Evolutionary conservation across 148 eudicot genomes (phyloP), one percentile per base, ranked within the genome.

Genomic region (Fallopia convolvulus): DNA sequence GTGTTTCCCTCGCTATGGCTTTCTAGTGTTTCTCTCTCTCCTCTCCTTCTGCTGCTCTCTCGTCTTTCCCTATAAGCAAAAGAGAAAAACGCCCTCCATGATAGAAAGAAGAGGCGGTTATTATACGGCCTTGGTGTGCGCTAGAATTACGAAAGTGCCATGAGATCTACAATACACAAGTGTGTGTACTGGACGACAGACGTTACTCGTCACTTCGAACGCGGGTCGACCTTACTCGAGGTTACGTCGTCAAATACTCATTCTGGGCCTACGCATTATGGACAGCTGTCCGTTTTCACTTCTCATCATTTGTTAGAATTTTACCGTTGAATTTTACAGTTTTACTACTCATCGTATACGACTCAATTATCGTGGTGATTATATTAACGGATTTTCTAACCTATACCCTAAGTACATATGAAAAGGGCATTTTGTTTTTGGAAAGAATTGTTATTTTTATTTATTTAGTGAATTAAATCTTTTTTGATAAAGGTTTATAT

Each of bases 1-100:
- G 44, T 39, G 72, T 68, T 68, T 68, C 72, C 72, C 72, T 68
- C 72, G 72, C 72, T 68, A 42, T 12, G 36, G 72, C 72, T 39
- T 14, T 20, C 33, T 11, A 8, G 15, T 33, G 13, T 15, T 66
- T 23, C 72, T 66, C 72, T 66, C 72, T 33, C 72, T 33, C 21
- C 21, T 68, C 46, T 13, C 52, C 6, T 40, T 65, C 53, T 26
- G 70, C 23, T 80, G 53, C 60, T 32, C 76, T 30, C 76, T 46
- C 73, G 75, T 76, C 47, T 65, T 32, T 65, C 41, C 18, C 70
- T 36, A 68, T 68, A 68, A 14, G 44, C 72, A 36, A 68, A 61
- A 14, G 17, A 39, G 20, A 39, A 68, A 68, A 68, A 68, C 71
- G 46, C 44, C 72, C 72, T 68, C 72, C 72, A 68, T 68, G 21